These are phyloP conservation scores for Grammothele lineata DNA, from an alignment of 768 basidiomycete genomes.

Conservation along the genomic window DNA sequence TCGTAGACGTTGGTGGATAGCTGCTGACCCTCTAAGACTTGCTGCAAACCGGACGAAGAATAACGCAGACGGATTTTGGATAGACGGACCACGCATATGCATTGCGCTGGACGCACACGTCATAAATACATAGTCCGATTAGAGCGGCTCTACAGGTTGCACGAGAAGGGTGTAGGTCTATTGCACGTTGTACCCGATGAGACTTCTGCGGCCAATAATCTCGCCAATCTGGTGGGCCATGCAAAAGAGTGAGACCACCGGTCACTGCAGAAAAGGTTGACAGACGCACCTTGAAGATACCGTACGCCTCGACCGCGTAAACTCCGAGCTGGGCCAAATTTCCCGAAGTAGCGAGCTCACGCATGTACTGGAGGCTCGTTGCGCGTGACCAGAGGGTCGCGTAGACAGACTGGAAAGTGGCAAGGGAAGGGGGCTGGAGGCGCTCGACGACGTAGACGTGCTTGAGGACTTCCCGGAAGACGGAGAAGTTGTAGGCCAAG, in stretches of 20 bases:
- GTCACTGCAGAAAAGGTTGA: neutral
- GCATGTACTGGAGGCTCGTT: slow-evolving; percentile 55
- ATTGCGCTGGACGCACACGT: too few relatives aligned
- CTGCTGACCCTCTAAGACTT: too few relatives aligned
- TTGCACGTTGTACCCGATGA: slow-evolving; percentile 72
- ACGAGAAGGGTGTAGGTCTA: slow-evolving; percentile 12
- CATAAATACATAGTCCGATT: slow-evolving; percentile 2
- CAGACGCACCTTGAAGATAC: slow-evolving; percentile 73
- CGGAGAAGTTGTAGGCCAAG: slow-evolving; percentile 71
- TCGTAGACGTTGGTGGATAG: too few relatives aligned
- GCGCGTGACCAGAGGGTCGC: slow-evolving; percentile 60
- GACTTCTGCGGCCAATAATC: slow-evolving; percentile 74
- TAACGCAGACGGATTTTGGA: too few relatives aligned
- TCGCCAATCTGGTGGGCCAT: slow-evolving; percentile 92
- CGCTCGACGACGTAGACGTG: slow-evolving; percentile 50
- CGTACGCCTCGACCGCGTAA: slow-evolving; percentile 84
- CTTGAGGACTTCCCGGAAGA: slow-evolving; percentile 65
- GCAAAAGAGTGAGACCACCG: slow-evolving; percentile 2
- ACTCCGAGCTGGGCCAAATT: slow-evolving; percentile 65
- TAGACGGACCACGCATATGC: too few relatives aligned
- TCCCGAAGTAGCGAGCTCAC: slow-evolving; percentile 53
- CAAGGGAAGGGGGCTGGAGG: slow-evolving; percentile 61
- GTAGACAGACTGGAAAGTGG: slow-evolving; percentile 55
- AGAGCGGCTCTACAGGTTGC: slow-evolving; percentile 1
- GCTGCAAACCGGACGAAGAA: too few relatives aligned